Evolutionary conservation across 1,284 basidiomycete species (phyloP).

Genomic region (Heterobasidion irregulare): DNA sequence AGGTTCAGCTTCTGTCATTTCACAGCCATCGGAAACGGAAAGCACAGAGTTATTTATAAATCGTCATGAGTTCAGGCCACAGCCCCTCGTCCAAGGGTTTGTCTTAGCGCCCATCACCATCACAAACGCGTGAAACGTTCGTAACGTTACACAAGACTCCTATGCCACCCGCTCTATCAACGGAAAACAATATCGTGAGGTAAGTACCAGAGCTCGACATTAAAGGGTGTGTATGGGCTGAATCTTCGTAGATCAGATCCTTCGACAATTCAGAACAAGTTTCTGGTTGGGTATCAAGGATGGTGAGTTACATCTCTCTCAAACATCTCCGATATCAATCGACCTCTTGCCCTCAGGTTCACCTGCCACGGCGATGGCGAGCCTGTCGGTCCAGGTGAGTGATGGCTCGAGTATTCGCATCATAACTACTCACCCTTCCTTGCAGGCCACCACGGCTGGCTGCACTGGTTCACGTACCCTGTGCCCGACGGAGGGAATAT

Average conservation of each 20-base stretch:
- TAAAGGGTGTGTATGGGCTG: no score
- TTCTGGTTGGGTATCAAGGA: constrained; percentile 77
- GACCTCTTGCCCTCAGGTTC: constrained; percentile 36
- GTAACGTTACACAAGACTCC: no score
- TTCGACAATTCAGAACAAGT: constrained; percentile 63
- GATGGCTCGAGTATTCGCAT: neutral
- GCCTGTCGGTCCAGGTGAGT: constrained; percentile 48
- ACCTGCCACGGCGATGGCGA: constrained; percentile 62
- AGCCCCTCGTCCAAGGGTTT: neutral
- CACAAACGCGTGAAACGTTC: neutral
- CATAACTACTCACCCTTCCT: neutral
- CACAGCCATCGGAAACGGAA: no score
- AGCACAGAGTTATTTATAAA: no score
- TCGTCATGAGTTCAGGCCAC: no score
- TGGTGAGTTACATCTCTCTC: constrained; percentile 43
- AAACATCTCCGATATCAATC: neutral
- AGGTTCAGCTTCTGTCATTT: no score
- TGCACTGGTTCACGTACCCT: constrained; percentile 70
- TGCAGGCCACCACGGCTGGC: constrained; percentile 66
- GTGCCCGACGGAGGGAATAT: constrained; percentile 58
- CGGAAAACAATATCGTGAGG: neutral
- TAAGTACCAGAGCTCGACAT: neutral
- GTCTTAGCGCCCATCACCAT: neutral
- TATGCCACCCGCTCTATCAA: no score
- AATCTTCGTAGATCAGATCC: constrained; percentile 28